These are phyloP conservation scores for Metroxylon sagu DNA, from an alignment of 176 grass and related monocot genomes.

Conservation along the genomic window DNA sequence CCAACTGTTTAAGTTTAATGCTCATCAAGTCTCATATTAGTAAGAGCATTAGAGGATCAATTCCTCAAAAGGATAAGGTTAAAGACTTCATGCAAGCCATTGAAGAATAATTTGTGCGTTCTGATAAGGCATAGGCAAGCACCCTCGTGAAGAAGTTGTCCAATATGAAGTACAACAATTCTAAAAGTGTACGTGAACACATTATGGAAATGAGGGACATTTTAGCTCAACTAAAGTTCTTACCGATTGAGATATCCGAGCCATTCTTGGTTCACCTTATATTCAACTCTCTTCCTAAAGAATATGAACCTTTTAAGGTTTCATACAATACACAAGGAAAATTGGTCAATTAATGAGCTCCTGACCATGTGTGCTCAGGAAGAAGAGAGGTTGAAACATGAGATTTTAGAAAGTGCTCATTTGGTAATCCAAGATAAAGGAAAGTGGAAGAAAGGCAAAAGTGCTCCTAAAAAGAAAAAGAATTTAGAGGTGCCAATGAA, in stretches of 20 bases:
- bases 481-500: background rate
- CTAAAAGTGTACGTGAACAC: background rate
- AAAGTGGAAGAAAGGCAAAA: background rate
- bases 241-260: background rate
- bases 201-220: constrained; percentile 5
- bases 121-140: too few relatives aligned
- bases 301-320: background rate
- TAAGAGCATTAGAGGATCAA: too few relatives aligned
- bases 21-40: too few relatives aligned
- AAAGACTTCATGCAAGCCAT: too few relatives aligned
- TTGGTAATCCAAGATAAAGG: too few relatives aligned
- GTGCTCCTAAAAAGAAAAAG: background rate
- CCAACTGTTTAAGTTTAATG: too few relatives aligned
- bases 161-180: too few relatives aligned
- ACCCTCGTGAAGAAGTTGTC: too few relatives aligned
- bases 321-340: background rate
- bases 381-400: too few relatives aligned
- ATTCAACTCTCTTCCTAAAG: background rate
- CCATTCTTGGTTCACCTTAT: constrained; percentile 3
- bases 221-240: background rate
- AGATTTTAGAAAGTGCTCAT: too few relatives aligned
- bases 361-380: background rate
- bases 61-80: too few relatives aligned
- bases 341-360: background rate
- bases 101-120: too few relatives aligned